These are phyloP conservation scores for Coemansia nantahalensis DNA, from an alignment of 192 early-diverging fungal species.

Conservation along the genomic window DNA sequence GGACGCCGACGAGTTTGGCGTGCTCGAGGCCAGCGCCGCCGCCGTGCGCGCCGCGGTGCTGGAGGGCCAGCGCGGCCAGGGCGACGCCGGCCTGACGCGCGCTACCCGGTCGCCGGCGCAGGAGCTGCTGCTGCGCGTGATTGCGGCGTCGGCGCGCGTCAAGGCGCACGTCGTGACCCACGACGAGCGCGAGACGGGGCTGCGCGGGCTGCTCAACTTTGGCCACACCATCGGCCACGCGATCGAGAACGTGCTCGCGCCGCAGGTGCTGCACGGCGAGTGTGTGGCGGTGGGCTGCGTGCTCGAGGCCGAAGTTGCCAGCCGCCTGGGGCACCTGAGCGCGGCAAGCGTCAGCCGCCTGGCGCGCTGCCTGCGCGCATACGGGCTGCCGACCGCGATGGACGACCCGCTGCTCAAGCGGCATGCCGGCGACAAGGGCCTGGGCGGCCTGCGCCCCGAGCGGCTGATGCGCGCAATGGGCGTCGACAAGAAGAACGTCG, in stretches of 20 bases:
- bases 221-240: constrained; percentile 97
- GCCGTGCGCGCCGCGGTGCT: constrained; percentile 75
- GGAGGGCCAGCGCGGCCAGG: constrained; percentile 25
- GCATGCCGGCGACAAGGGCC: constrained; percentile 59
- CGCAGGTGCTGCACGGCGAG: constrained; percentile 92
- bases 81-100: constrained; percentile 22
- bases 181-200: constrained; percentile 92
- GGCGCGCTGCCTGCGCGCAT: constrained; percentile 75
- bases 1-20: constrained; percentile 80
- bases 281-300: constrained; percentile 95
- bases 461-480: constrained; percentile 84
- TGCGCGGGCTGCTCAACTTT: constrained; percentile 95
- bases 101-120: constrained; percentile 64
- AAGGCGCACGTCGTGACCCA: constrained; percentile 94
- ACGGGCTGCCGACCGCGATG: constrained; percentile 83
- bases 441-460: constrained; percentile 70
- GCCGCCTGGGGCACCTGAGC: constrained; percentile 81
- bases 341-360: constrained; percentile 86
- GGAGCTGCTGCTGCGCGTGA: constrained; percentile 71
- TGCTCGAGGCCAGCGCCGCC: constrained; percentile 83
- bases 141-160: constrained; percentile 83
- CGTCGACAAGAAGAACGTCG: constrained; percentile 96
- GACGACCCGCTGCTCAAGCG: constrained; percentile 74
- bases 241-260: constrained; percentile 88
- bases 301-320: constrained; percentile 90